Percentiles rank a stretch among this genome's conserved stretches.
Conservation (phyloP, 768 basidiomycete species). For the Lactarius akahatsu region DNA sequence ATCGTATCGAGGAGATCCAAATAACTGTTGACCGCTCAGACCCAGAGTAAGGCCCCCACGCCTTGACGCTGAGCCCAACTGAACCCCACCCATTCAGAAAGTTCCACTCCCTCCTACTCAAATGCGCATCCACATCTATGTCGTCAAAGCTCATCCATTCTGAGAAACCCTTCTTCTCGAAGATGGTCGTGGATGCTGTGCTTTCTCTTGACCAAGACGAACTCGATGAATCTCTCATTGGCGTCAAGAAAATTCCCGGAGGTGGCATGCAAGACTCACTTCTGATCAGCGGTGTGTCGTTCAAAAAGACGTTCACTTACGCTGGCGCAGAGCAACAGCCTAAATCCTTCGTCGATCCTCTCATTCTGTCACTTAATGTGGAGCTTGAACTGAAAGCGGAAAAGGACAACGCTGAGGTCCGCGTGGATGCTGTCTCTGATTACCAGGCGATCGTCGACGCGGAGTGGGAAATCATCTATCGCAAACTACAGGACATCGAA, state of each 20-base stretch:
- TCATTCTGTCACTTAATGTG: constrained; percentile 93
- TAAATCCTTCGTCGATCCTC: constrained; percentile 84
- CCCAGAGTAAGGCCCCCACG: constrained; percentile 65
- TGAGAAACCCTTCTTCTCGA: constrained; percentile 97
- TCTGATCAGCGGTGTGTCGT: constrained; percentile 87
- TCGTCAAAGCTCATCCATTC: constrained; percentile 99
- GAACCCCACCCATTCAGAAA: constrained; percentile 49
- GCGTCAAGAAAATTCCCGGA: constrained; percentile 96
- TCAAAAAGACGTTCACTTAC: constrained; percentile 99
- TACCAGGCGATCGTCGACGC: constrained; percentile 99
- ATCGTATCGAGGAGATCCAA: constrained; percentile 87
- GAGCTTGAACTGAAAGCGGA: constrained; percentile 99
- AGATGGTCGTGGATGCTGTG: constrained; percentile 98
- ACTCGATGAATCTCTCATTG: constrained; percentile 93
- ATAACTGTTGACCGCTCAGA: constrained; percentile 86
- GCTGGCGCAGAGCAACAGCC: constrained; percentile 99
- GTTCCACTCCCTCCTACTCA: constrained; percentile 91
- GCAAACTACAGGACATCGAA: constrained; percentile 93
- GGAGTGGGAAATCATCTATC: constrained; percentile 99
- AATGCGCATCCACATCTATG: constrained; percentile 99
- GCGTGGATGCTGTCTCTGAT: constrained; percentile 94
- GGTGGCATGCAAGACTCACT: constrained; percentile 97
- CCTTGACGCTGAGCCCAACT: not conserved
- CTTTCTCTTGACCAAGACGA: constrained; percentile 89
- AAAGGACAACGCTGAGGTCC: constrained; percentile 98